phyloP scores from a whole-genome alignment of 2,329 filamentous ascomycete genomes.

The Thielaviopsis populi region DNA sequence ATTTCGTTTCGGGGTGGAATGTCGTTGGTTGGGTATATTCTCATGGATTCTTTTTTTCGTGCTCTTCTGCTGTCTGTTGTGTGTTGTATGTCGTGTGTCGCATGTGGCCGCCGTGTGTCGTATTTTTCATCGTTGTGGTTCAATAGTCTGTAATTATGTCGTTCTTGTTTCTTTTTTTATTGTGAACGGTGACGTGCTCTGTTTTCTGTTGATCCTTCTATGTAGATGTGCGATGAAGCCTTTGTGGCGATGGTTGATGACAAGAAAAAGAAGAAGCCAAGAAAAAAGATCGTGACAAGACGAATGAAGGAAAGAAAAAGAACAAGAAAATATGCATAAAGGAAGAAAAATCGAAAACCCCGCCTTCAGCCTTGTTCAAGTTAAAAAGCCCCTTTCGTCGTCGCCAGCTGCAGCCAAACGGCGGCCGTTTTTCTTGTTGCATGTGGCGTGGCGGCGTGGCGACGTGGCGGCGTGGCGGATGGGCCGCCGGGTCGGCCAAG shows the following conservation, averaged over 20 bases:
- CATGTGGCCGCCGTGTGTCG: too few species aligned
- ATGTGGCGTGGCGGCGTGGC: too few species aligned
- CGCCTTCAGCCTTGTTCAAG: neutral
- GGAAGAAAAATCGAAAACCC: neutral
- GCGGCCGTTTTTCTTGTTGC: too few species aligned
- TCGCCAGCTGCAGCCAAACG: conserved; percentile 2
- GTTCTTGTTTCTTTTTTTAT: neutral
- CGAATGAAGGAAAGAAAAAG: neutral
- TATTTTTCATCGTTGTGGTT: too few species aligned
- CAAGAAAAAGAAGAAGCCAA: neutral
- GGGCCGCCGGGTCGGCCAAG: too few species aligned
- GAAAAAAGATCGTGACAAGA: neutral
- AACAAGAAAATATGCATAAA: neutral
- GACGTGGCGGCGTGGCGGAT: too few species aligned
- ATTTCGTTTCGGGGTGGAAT: too few species aligned
- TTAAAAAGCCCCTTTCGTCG: neutral
- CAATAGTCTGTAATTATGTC: neutral
- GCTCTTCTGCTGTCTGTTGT: neutral
- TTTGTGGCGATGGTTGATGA: neutral
- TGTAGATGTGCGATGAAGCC: too few species aligned
- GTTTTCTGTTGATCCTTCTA: neutral
- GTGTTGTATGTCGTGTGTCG: neutral
- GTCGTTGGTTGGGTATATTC: too few species aligned
- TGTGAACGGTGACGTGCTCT: neutral
- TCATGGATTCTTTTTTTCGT: neutral